These are phyloP conservation scores for Teratosphaeria nubilosa DNA, from an alignment of 2,329 filamentous ascomycete species.

Conservation along the genomic window DNA sequence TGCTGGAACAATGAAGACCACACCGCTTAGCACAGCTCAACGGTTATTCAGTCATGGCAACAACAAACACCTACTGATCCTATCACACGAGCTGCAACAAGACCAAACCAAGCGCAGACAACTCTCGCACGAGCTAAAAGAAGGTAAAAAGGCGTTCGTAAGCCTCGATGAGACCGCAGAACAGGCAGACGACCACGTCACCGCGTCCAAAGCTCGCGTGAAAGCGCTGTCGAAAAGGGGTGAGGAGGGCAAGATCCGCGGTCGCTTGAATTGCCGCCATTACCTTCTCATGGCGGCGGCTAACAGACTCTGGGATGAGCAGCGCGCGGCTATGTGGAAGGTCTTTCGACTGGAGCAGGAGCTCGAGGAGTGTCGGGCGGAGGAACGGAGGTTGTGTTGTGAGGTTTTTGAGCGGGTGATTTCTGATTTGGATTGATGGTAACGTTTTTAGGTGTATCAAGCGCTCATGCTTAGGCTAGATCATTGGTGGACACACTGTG, in stretches of 20 bases:
- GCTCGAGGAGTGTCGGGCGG: not conserved
- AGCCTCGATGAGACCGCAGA: not conserved
- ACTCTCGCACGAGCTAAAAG: not conserved
- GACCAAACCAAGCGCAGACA: not conserved
- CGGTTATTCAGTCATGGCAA: not conserved
- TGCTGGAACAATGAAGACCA: not conserved
- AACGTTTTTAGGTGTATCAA: not conserved
- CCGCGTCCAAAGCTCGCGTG: not conserved
- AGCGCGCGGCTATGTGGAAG: not conserved
- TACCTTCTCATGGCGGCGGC: not conserved
- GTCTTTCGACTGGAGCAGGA: not conserved
- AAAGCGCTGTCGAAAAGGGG: not conserved
- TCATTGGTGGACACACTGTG: not conserved
- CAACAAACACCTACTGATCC: not conserved
- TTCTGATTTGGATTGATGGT: not conserved
- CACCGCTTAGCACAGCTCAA: not conserved
- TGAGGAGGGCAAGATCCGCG: not conserved
- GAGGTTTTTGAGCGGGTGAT: not conserved
- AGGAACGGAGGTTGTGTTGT: not conserved
- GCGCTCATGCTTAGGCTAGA: not conserved
- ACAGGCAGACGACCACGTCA: not conserved
- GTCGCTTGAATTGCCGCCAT: not conserved
- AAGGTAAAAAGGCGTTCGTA: not conserved
- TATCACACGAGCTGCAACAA: not conserved
- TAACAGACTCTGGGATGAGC: not conserved